These are phyloP conservation scores for Asterophora parasitica DNA, from an alignment of 768 basidiomycete species.

Conservation along the genomic window DNA sequence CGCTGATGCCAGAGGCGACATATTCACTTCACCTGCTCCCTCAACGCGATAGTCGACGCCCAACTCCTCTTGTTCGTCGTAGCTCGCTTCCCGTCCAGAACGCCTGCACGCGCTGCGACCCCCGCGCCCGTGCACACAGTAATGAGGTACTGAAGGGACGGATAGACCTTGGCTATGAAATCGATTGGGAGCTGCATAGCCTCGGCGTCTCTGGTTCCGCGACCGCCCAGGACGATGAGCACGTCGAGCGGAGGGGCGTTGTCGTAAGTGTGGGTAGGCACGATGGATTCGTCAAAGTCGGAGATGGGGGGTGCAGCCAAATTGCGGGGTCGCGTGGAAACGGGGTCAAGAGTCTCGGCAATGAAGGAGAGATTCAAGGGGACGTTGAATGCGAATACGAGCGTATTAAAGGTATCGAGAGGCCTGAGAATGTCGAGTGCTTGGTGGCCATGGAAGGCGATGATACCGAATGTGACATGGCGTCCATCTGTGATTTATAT, in stretches of 20 bases:
- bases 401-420: slow-evolving; percentile 25
- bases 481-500: too few species aligned
- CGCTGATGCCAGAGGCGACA: slow-evolving; percentile 39
- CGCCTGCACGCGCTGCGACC: slow-evolving; percentile 33
- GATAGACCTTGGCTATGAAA: slow-evolving; percentile 30
- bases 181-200: slow-evolving; percentile 19
- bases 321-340: slow-evolving; percentile 19
- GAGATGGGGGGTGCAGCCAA: neutral
- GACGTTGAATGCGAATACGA: slow-evolving; percentile 14
- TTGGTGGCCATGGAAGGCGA: slow-evolving; percentile 26
- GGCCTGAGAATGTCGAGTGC: slow-evolving; percentile 27
- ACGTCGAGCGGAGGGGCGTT: slow-evolving; percentile 31
- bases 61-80: slow-evolving; percentile 40
- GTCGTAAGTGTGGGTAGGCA: slow-evolving; percentile 36
- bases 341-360: slow-evolving; percentile 20
- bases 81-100: slow-evolving; percentile 36
- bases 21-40: slow-evolving; percentile 36
- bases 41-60: slow-evolving; percentile 18
- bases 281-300: slow-evolving; percentile 16
- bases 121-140: slow-evolving; percentile 40
- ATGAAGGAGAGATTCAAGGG: slow-evolving; percentile 25
- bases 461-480: slow-evolving; percentile 21
- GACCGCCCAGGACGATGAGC: slow-evolving; percentile 26
- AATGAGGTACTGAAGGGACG: slow-evolving; percentile 32
- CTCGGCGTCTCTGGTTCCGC: slow-evolving; percentile 24